Base-by-base conservation (phyloP, 2,329 filamentous ascomycete species). In the Botrytis aclada region DNA sequence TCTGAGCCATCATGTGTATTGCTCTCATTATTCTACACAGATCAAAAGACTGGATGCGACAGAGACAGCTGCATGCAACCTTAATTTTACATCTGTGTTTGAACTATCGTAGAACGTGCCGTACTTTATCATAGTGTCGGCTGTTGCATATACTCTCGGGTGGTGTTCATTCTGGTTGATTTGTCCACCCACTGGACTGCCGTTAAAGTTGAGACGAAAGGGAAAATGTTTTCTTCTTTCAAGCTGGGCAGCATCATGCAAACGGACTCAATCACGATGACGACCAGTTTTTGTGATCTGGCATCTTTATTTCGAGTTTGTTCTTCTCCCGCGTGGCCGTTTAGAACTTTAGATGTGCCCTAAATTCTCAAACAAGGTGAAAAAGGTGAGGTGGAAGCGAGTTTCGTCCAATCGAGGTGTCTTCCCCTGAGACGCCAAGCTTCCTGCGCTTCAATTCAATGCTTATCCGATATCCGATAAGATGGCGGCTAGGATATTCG, bases 331-430 rank as follows among this genome's bases (percentile, higher is more conserved):
- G 29, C 47, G 29, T 47, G 25, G 32, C 51, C 29, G 51, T 72
- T 60, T 54, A 58, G 41, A 41, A 32, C 34, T 67, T 47, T 54
- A 45, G 25, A 41, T 61, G 41, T 47, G 71, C 54, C 45, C 39
- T 14, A 22, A 45, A 72, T 62, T 72, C 56, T 54, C 65, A 61
- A 69, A 72, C 81, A 79, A 76, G 75, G 75, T 82, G 81, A 80
- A 78, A 79, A 79, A 76, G 75, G 74, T 82, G 81, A 80, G 79
- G 79, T 75, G 76, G 73, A 83, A 83, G 81, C 81, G 82, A 83
- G 82, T 83, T 83, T 83, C 82, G 80, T 75, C 70, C 58, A 56
- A 62, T 70, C 70, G 65, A 29, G 34, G 43, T 74, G 37, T 58
- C 29, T 72, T 70, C 60, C 54, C 71, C 69, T 77, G 77, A 80